A percentile compares a stretch with the other conserved stretches of the same genome.
Evolutionary conservation across 2,329 filamentous ascomycete species (phyloP).

Genomic region (Shiraia sp.): DNA sequence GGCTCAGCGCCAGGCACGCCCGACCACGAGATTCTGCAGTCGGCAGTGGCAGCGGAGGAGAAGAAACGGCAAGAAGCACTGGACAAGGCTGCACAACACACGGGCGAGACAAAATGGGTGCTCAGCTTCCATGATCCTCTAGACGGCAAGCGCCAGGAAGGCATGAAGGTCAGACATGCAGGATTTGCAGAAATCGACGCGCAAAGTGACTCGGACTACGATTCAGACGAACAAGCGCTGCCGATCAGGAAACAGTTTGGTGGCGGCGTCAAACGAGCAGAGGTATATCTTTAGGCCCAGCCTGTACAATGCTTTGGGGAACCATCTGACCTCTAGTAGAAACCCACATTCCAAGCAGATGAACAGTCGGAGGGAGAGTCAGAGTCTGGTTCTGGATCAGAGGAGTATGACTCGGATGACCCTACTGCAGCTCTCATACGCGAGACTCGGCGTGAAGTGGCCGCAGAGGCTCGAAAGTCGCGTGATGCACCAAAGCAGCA

Average conservation of each 20-base stretch:
- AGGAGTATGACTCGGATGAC: constrained; percentile 49
- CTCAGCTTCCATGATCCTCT: constrained; percentile 59
- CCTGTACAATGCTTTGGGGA: constrained; percentile 2
- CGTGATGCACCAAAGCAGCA: constrained; percentile 48
- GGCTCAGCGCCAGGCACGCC: constrained; percentile 30
- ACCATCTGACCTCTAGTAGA: constrained; percentile 23
- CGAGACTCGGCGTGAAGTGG: constrained; percentile 51
- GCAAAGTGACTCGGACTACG: constrained; percentile 40
- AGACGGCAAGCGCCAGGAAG: constrained; percentile 44
- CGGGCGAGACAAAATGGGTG: constrained; percentile 77
- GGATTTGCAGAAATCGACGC: constrained; percentile 60
- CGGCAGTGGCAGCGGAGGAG: constrained; percentile 69
- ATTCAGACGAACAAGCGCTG: constrained; percentile 23
- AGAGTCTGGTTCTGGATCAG: constrained; percentile 32
- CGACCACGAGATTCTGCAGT: constrained; percentile 64
- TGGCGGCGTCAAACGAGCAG: constrained; percentile 49
- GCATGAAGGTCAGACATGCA: constrained; percentile 61
- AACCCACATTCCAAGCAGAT: constrained; percentile 20
- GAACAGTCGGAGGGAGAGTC: constrained; percentile 30
- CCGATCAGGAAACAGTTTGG: constrained; percentile 55
- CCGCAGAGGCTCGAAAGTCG: constrained; percentile 48
- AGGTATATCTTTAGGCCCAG: constrained; percentile 13
- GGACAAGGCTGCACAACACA: constrained; percentile 63
- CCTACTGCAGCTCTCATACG: constrained; percentile 51
- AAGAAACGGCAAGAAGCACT: constrained; percentile 62